Evolutionary conservation across 2,329 filamentous ascomycete genomes (phyloP).

Genomic region (Aspergillus viridinutans): DNA sequence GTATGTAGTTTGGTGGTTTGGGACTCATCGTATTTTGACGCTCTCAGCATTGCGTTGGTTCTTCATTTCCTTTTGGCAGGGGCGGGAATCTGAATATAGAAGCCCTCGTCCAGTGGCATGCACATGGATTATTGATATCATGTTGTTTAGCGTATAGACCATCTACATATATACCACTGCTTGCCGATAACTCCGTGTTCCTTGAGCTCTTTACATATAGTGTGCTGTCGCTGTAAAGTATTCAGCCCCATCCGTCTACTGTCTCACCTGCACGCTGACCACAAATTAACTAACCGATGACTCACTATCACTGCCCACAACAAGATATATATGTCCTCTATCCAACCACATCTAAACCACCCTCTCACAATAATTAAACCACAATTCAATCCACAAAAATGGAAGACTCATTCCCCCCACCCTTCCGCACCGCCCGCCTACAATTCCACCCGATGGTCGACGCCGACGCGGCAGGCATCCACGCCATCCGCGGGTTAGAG

Average conservation of each 20-base stretch:
- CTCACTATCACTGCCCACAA: not conserved
- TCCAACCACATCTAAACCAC: not conserved
- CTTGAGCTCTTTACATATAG: not conserved
- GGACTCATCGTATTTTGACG: slow-evolving; percentile 2
- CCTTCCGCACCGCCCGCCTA: slow-evolving; percentile 5
- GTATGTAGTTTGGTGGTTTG: slow-evolving; percentile 57
- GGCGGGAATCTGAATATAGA: not conserved
- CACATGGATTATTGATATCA: not conserved
- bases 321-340: not conserved
- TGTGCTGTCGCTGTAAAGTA: not conserved
- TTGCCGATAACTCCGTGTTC: not conserved
- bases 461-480: slow-evolving; percentile 4
- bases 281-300: not conserved
- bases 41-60: not conserved
- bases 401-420: not conserved
- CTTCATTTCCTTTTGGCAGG: slow-evolving; percentile 1
- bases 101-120: not conserved
- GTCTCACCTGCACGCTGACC: not conserved
- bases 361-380: not conserved
- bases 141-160: not conserved
- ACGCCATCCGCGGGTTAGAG: slow-evolving; percentile 3
- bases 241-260: not conserved
- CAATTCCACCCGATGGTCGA: slow-evolving; percentile 1
- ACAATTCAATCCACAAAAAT: not conserved
- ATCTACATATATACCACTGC: not conserved